phyloP scores from a whole-genome alignment of 345 rosid species.

The Eucalyptus polyanthemos region DNA sequence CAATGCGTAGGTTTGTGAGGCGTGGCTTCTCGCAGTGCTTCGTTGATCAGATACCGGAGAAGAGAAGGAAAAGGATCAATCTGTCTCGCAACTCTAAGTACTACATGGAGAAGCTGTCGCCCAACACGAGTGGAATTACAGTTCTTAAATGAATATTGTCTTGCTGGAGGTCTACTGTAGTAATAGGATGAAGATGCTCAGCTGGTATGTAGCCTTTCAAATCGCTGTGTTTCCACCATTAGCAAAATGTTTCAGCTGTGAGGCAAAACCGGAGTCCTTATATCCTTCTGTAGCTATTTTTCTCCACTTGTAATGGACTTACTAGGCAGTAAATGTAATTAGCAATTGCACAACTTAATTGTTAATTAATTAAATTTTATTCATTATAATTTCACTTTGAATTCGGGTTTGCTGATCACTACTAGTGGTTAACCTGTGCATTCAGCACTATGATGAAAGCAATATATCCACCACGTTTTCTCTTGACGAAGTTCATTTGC shows the following conservation, averaged over 20 bases:
- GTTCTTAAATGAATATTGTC: background rate
- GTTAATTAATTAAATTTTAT: no score
- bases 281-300: background rate
- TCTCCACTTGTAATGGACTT: background rate
- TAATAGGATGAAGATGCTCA: background rate
- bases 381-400: no score
- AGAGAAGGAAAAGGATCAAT: constrained; percentile 64
- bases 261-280: background rate
- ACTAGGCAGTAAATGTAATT: no score
- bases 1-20: constrained; percentile 48
- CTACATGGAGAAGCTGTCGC: constrained; percentile 63
- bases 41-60: constrained; percentile 52
- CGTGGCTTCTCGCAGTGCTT: constrained; percentile 78
- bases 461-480: no score
- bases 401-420: no score
- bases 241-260: background rate
- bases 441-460: no score
- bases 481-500: no score
- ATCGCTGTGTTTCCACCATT: background rate
- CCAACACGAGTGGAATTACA: constrained; percentile 60
- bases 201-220: background rate
- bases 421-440: no score
- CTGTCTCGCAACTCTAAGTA: constrained; percentile 72
- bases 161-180: background rate
- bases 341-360: no score